These are phyloP conservation scores for Russula brevipes DNA, from an alignment of 768 basidiomycete species.

Conservation along the genomic window DNA sequence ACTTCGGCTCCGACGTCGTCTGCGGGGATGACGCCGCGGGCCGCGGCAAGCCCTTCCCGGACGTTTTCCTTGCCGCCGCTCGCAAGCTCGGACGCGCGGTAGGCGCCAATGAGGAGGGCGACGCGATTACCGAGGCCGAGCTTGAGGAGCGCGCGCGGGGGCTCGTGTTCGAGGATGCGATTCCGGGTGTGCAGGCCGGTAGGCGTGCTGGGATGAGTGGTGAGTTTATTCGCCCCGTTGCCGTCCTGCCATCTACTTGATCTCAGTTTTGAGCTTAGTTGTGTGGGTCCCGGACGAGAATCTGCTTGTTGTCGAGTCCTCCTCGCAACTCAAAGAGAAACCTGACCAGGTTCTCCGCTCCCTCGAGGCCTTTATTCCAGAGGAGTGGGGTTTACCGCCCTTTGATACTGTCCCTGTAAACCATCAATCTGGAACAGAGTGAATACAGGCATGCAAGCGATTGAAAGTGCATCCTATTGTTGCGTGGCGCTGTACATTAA, in stretches of 20 bases:
- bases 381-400: conserved; percentile 78
- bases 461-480: too few relatives aligned
- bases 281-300: conserved; percentile 82
- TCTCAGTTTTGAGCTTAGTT: conserved; percentile 40
- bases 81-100: conserved; percentile 48
- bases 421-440: background rate
- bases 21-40: conserved; percentile 62
- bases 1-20: conserved; percentile 60
- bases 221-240: conserved; percentile 33
- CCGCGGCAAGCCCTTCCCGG: conserved; percentile 74
- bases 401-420: conserved; percentile 35
- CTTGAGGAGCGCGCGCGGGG: conserved; percentile 51
- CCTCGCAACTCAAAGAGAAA: conserved; percentile 37
- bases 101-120: conserved; percentile 45
- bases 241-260: background rate
- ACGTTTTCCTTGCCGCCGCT: conserved; percentile 75
- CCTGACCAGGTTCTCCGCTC: conserved; percentile 58
- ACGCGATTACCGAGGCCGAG: conserved; percentile 35
- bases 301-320: conserved; percentile 49
- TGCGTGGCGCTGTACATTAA: too few relatives aligned
- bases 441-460: background rate
- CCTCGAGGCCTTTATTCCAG: conserved; percentile 70
- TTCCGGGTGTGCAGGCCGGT: conserved; percentile 73
- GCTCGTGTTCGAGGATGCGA: conserved; percentile 78
- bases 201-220: conserved; percentile 85